Evolutionary conservation across 805 yeast species (phyloP).

Genomic region (Zygosaccharomyces bisporus): DNA sequence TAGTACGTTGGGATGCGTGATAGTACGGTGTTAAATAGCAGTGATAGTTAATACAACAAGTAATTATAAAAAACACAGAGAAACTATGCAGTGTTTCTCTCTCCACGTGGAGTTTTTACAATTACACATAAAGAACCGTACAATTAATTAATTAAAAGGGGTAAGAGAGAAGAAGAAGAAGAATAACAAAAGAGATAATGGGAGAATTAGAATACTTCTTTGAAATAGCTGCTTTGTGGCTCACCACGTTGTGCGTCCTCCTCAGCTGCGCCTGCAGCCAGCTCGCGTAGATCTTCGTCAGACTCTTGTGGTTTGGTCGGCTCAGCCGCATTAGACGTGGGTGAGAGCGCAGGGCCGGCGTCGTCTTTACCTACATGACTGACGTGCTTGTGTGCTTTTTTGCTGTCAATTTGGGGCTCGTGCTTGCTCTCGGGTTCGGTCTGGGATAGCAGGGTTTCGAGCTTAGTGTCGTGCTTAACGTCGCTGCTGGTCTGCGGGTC

Average conservation of each 20-base stretch:
- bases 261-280: slow-evolving; percentile 16
- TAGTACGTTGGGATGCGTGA: slow-evolving; percentile 4
- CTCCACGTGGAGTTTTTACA: neutral
- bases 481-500: neutral
- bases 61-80: neutral
- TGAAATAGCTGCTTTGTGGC: slow-evolving; percentile 24
- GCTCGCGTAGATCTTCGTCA: slow-evolving; percentile 9
- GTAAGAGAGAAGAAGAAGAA: neutral
- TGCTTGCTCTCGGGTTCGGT: neutral
- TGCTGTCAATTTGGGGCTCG: no score
- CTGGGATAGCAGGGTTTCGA: no score
- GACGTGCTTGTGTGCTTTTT: slow-evolving; percentile 8
- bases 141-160: slow-evolving; percentile 1
- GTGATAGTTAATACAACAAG: neutral
- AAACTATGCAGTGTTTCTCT: neutral
- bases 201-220: slow-evolving; percentile 26
- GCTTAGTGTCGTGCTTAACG: neutral
- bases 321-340: neutral
- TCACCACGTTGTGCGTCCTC: neutral
- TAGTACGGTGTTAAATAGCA: slow-evolving; percentile 5
- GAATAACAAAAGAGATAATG: neutral
- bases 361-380: no score
- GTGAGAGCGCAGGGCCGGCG: neutral
- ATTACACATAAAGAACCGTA: slow-evolving; percentile 3
- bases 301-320: slow-evolving; percentile 1